These are phyloP conservation scores for Pittosporum tobira DNA, from an alignment of 129 eudicot species.

Conservation along the genomic window DNA sequence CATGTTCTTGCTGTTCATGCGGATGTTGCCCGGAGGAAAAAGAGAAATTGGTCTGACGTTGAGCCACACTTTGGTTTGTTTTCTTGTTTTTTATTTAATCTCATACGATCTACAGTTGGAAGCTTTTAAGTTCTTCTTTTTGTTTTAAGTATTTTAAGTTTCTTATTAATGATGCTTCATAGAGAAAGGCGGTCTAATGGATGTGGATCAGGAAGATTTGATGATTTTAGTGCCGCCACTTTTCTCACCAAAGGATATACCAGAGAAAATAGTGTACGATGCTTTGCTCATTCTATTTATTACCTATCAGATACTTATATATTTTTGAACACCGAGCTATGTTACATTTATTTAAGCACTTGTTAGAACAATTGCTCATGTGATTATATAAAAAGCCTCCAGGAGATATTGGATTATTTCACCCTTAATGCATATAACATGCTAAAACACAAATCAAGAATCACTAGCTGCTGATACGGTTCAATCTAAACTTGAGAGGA, in stretches of 20 bases:
- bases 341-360: background rate
- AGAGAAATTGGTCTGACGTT: conserved; percentile 70
- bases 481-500: no score
- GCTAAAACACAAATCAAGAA: no score
- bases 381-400: background rate
- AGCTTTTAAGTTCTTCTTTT: background rate
- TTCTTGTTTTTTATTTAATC: background rate
- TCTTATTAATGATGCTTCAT: conserved; percentile 14
- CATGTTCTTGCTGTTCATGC: conserved; percentile 90
- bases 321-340: no score
- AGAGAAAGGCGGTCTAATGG: conserved; percentile 68
- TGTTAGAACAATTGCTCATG: background rate
- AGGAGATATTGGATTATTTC: no score
- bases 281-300: conserved; percentile 5
- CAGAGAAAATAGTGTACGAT: conserved; percentile 76
- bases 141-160: background rate
- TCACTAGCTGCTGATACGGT: no score
- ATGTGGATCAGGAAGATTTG: conserved; percentile 76
- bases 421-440: no score
- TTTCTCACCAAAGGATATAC: conserved; percentile 64
- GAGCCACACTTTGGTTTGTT: conserved; percentile 59
- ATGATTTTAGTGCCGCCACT: conserved; percentile 77
- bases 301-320: background rate
- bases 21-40: conserved; percentile 62
- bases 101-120: background rate